Percentiles rank a stretch among this genome's conserved stretches.
Conservation (phyloP, 768 basidiomycete genomes). For the Tylopilus felleus region DNA sequence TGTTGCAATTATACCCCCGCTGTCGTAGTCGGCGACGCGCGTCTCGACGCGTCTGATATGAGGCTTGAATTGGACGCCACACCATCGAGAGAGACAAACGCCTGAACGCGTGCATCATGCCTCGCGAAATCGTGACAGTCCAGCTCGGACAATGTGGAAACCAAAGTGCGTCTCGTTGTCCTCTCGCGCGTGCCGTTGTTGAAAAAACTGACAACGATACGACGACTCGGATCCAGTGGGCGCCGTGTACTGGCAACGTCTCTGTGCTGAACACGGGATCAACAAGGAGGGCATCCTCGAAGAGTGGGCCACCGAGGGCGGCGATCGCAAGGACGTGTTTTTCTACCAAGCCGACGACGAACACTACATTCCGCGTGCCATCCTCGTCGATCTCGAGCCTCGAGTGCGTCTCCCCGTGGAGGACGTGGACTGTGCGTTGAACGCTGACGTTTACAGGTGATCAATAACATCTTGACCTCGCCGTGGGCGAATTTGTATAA, state of each 20-base stretch:
- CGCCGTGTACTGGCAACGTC: constrained; percentile 95
- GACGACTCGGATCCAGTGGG: constrained; percentile 62
- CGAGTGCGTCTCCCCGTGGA: constrained; percentile 54
- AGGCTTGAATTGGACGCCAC: constrained; percentile 8
- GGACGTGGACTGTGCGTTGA: background rate
- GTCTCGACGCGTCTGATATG: constrained; percentile 4
- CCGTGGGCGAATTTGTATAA: constrained; percentile 88
- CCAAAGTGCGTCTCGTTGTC: constrained; percentile 62
- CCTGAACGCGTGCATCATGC: constrained; percentile 45
- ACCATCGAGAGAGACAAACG: background rate
- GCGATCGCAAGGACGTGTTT: constrained; percentile 98
- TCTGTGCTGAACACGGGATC: constrained; percentile 98
- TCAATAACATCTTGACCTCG: constrained; percentile 89
- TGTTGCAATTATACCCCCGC: too few species aligned
- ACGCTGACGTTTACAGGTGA: constrained; percentile 57
- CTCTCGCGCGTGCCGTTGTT: background rate
- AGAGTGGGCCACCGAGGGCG: constrained; percentile 94
- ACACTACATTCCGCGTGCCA: constrained; percentile 96
- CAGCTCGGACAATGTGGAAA: constrained; percentile 93
- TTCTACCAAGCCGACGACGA: constrained; percentile 99
- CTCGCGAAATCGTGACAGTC: constrained; percentile 79
- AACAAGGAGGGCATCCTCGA: constrained; percentile 93
- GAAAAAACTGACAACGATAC: background rate
- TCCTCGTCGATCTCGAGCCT: constrained; percentile 94
- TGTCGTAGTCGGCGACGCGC: background rate